Percentiles rank a stretch among this genome's conserved stretches.
Evolutionary conservation across 495 filamentous ascomycete genomes (phyloP).

Genomic region (Aspergillus taichungensis): DNA sequence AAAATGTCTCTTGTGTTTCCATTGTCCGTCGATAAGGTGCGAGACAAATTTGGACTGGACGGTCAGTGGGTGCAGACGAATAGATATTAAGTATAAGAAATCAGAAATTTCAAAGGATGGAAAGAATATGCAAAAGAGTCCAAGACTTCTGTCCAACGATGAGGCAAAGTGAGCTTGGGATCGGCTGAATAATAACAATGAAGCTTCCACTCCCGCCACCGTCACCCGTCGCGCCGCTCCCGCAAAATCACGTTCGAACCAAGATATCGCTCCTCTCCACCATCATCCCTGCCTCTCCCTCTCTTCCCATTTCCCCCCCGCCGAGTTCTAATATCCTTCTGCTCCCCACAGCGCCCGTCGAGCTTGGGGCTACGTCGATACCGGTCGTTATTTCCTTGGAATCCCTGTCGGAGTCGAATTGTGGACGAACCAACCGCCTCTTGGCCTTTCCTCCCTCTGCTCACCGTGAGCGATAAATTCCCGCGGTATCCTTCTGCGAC

Average conservation of each 20-base stretch:
- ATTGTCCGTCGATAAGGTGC: conserved; percentile 8
- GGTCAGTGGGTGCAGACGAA: not conserved
- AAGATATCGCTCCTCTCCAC: not conserved
- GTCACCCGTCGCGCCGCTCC: not conserved
- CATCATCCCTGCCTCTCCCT: not conserved
- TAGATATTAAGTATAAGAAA: no score
- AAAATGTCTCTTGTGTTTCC: conserved; percentile 37
- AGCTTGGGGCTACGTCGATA: no score
- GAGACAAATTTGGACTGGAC: no score
- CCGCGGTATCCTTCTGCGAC: no score
- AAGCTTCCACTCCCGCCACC: no score
- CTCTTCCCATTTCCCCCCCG: not conserved
- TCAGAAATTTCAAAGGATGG: not conserved
- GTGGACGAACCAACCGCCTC: no score
- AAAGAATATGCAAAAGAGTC: not conserved
- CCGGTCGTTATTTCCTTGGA: no score
- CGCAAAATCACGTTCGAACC: not conserved
- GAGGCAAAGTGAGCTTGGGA: not conserved
- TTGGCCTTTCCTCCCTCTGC: no score
- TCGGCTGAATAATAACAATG: no score
- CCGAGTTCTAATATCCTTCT: not conserved
- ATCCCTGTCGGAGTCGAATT: no score
- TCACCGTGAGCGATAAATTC: no score
- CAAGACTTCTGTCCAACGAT: not conserved
- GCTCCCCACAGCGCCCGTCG: no score